phyloP scores from a whole-genome alignment of 768 basidiomycete species.

The Mycena galericulata region DNA sequence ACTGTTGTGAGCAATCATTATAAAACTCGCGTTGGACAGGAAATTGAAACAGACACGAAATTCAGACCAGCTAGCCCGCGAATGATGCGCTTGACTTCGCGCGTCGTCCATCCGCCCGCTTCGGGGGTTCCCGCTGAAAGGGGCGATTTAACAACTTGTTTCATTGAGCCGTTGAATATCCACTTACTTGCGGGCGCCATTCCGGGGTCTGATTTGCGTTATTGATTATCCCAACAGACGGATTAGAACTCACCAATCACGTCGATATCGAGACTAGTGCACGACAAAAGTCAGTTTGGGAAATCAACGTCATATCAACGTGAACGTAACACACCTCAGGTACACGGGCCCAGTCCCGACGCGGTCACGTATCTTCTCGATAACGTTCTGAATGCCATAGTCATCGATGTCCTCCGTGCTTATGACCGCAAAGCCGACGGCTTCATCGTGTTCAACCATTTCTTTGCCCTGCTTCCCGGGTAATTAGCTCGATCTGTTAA shows the following conservation, averaged over 20 bases:
- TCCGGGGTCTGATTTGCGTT: conserved; percentile 59
- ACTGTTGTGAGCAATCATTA: conserved; percentile 38
- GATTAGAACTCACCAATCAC: conserved; percentile 56
- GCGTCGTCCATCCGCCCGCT: conserved; percentile 64
- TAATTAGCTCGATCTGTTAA: neutral
- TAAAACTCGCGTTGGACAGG: neutral
- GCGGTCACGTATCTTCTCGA: conserved; percentile 60
- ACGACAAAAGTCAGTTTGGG: neutral
- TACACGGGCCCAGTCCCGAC: conserved; percentile 45
- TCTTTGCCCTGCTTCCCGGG: neutral
- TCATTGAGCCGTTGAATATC: conserved; percentile 33
- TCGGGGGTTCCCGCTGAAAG: conserved; percentile 37
- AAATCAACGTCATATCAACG: neutral
- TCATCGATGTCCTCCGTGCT: conserved; percentile 70
- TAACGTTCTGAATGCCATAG: conserved; percentile 64
- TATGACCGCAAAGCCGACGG: conserved; percentile 18
- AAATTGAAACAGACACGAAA: conserved; percentile 59
- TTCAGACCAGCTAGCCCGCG: conserved; percentile 71
- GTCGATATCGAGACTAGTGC: conserved; percentile 71
- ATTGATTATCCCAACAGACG: neutral
- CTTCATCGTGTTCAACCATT: conserved; percentile 15
- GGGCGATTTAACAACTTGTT: neutral
- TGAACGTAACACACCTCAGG: conserved; percentile 60
- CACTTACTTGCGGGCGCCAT: conserved; percentile 72
- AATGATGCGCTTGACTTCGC: conserved; percentile 72